Evolutionary conservation across 1,284 basidiomycete species (phyloP).

Genomic region (Meira nashicola): DNA sequence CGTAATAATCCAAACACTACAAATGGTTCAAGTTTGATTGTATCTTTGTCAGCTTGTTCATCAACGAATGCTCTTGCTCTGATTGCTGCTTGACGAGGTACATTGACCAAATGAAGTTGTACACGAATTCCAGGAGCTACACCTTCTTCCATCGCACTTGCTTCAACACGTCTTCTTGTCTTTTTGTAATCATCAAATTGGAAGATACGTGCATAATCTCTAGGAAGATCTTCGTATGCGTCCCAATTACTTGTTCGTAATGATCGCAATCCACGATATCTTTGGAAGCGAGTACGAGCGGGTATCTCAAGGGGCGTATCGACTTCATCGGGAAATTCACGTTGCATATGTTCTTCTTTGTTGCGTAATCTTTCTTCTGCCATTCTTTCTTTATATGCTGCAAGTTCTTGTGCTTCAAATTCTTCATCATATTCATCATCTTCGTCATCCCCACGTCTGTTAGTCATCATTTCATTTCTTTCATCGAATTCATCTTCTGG

Average conservation of each 20-base stretch:
- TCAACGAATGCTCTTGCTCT: slow-evolving; percentile 22
- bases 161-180: slow-evolving; percentile 70
- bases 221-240: slow-evolving; percentile 88
- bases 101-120: slow-evolving; percentile 31
- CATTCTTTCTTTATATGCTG: slow-evolving; percentile 68
- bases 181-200: slow-evolving; percentile 91
- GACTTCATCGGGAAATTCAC: slow-evolving; percentile 91
- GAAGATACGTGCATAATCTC: slow-evolving; percentile 91
- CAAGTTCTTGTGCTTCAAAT: slow-evolving; percentile 52
- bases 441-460: not conserved
- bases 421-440: slow-evolving; percentile 42
- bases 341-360: slow-evolving; percentile 63
- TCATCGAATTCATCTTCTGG: slow-evolving; percentile 62
- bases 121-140: slow-evolving; percentile 34
- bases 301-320: slow-evolving; percentile 87
- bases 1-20: slow-evolving; percentile 78
- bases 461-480: not conserved
- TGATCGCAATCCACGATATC: slow-evolving; percentile 84
- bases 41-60: not conserved
- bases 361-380: slow-evolving; percentile 76
- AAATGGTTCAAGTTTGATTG: slow-evolving; percentile 57
- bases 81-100: slow-evolving; percentile 34
- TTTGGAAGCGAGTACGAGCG: slow-evolving; percentile 80
- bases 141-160: slow-evolving; percentile 35
- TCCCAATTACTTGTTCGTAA: slow-evolving; percentile 97